Base-by-base conservation (phyloP, 1,284 basidiomycete species). In the Lentinula novae-zelandiae region DNA sequence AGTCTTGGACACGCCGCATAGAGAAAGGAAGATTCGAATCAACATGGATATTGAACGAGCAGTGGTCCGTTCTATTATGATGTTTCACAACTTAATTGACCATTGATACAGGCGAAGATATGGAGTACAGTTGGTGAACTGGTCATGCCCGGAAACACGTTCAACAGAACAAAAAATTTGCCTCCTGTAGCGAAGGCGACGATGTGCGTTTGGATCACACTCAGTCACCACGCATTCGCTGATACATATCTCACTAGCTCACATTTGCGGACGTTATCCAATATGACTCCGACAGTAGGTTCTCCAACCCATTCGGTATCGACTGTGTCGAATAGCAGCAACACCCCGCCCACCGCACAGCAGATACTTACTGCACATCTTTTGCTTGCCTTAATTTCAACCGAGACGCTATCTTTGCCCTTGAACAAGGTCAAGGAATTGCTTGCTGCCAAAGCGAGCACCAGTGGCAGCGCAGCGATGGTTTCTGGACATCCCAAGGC, bases 301-400 rank as follows among this genome's bases (percentile, higher is more conserved):
- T 81, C 83, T 44, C 74, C 85, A 76, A 56, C 58, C 12, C 55
- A 55, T 10, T 77, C 79, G 13, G 69, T 80, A 39, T 76, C 79
- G 40, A 75, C 82, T 17, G 77, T 79, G 34, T 64, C 77, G 1
- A 76, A 81, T 9, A 66, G 44, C 9, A 2, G 75, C 40, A 67
- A 71, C 5, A 59, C 60, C 38, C 64, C 64, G 20, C 79, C 81
- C 0, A 85, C 84, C 7, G 72, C 79, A 20, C 88, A 90, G 63
- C 87, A 90, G 67, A 81, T 90, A 27, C 76, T 89, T 64, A 90
- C 82, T 4, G 88, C 88, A 2, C 78, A 84, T 66, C 76, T 92
- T 57, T 74, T 89, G 13, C 76, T 87, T 42, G 75, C 78, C 15
- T 76, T 89, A 4, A 72, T 90, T 31, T 74, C 75, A 22, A 74